Percentiles rank a stretch among this genome's conserved stretches.
Evolutionary conservation across 768 basidiomycete species (phyloP).

Genomic region (Butyriboletus loyo): DNA sequence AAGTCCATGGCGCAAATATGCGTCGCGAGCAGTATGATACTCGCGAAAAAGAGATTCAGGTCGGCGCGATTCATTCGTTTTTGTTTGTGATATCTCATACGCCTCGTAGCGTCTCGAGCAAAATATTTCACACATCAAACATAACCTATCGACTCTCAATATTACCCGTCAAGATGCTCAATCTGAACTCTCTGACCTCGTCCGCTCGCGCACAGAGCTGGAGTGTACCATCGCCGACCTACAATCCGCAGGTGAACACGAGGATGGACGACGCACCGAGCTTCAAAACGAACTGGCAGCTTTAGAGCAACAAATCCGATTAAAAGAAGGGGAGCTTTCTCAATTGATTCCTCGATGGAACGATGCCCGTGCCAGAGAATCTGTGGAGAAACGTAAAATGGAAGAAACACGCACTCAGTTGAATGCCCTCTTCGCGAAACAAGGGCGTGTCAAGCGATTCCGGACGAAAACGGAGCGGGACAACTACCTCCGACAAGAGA

Average conservation of each 20-base stretch:
- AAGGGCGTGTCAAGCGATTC: slow-evolving; percentile 85
- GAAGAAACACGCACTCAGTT: slow-evolving; percentile 74
- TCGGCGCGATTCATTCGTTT: slow-evolving; percentile 28
- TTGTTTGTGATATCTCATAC: not conserved
- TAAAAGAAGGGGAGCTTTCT: slow-evolving; percentile 62
- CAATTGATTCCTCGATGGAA: slow-evolving; percentile 71
- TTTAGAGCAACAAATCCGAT: slow-evolving; percentile 57
- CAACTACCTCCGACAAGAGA: slow-evolving; percentile 74
- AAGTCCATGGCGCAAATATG: slow-evolving; percentile 81
- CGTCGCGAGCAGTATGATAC: slow-evolving; percentile 78
- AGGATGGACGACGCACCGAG: slow-evolving; percentile 59
- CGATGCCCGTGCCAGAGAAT: slow-evolving; percentile 47
- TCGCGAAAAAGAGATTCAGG: slow-evolving; percentile 84
- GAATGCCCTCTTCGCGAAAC: slow-evolving; percentile 80
- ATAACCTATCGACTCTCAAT: slow-evolving; percentile 64
- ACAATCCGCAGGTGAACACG: slow-evolving; percentile 57
- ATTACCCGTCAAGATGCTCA: slow-evolving; percentile 75
- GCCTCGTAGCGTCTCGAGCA: slow-evolving; percentile 65
- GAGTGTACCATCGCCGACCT: slow-evolving; percentile 83
- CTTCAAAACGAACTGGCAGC: slow-evolving; percentile 62
- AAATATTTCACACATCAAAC: slow-evolving; percentile 65
- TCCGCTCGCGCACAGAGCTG: slow-evolving; percentile 80
- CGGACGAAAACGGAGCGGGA: slow-evolving; percentile 82
- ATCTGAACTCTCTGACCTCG: slow-evolving; percentile 81
- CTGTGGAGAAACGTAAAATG: slow-evolving; percentile 58